A percentile compares a stretch with the other conserved stretches of the same genome.
These are phyloP conservation scores for Protea cynaroides DNA, from an alignment of 164 flowering plant species.

Conservation along the genomic window DNA sequence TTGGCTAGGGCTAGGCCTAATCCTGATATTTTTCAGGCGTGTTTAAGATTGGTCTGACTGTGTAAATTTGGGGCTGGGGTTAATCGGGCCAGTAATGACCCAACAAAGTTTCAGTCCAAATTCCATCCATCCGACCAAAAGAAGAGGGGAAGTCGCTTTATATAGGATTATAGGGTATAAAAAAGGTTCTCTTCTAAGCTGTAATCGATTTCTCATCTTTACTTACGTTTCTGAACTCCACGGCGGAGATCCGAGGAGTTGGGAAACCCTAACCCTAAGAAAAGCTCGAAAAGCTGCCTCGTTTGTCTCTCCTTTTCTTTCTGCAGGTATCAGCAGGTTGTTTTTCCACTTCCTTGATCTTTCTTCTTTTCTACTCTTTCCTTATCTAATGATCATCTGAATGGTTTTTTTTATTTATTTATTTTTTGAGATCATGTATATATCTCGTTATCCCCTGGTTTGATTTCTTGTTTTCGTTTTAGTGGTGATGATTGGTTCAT, in stretches of 20 bases:
- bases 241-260: conserved; percentile 24
- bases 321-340: conserved; percentile 4
- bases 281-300: background rate
- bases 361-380: background rate
- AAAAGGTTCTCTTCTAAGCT: too few species aligned
- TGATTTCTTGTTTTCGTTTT: background rate
- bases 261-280: conserved; percentile 17
- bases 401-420: background rate
- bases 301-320: background rate
- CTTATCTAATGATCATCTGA: background rate
- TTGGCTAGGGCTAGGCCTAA: too few species aligned
- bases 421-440: background rate
- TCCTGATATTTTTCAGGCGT: too few species aligned
- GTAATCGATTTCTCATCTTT: background rate
- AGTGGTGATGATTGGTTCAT: background rate
- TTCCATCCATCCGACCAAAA: too few species aligned
- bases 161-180: too few species aligned
- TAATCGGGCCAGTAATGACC: too few species aligned
- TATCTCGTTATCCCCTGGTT: background rate
- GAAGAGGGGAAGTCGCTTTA: too few species aligned
- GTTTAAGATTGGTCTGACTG: too few species aligned
- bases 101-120: too few species aligned
- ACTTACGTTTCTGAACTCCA: conserved; percentile 15
- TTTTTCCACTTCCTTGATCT: background rate
- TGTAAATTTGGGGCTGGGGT: too few species aligned